A percentile compares a stretch with the other conserved stretches of the same genome.
phyloP scores from a whole-genome alignment of 2,329 filamentous ascomycete species.

The Mycosphaerelloides madeirae region DNA sequence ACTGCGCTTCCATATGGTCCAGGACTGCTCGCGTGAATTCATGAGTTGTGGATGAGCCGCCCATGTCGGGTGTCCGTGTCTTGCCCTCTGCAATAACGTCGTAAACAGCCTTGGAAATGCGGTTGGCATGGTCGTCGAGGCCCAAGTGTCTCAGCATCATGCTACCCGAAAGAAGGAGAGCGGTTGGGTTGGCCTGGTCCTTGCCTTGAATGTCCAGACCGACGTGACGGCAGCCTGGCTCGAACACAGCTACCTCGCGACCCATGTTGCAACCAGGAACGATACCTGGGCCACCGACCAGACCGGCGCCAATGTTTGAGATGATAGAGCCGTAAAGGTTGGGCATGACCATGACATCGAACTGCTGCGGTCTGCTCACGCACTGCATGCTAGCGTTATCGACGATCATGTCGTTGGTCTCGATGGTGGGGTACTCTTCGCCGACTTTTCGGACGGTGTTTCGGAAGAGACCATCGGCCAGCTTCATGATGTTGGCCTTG shows the following conservation, averaged over 20 bases:
- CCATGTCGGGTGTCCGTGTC: conserved; percentile 91
- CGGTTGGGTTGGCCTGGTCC: conserved; percentile 97
- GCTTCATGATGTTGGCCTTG: conserved; percentile 99
- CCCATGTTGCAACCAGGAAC: conserved; percentile 99
- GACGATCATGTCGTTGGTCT: conserved; percentile 99
- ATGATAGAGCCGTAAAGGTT: conserved; percentile 98
- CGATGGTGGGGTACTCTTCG: conserved; percentile 90
- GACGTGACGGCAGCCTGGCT: conserved; percentile 98
- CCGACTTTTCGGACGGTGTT: conserved; percentile 91
- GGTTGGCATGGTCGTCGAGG: conserved; percentile 96
- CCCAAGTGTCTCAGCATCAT: conserved; percentile 98
- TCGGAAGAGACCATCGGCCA: conserved; percentile 97
- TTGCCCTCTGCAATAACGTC: conserved; percentile 84
- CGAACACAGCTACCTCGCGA: conserved; percentile 94
- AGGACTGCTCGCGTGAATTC: conserved; percentile 94
- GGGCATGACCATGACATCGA: conserved; percentile 99
- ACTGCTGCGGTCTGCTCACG: conserved; percentile 92
- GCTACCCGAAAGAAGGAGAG: conserved; percentile 86
- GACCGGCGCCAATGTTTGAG: conserved; percentile 96
- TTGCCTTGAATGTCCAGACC: conserved; percentile 99
- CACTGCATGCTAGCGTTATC: conserved; percentile 99
- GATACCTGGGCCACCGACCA: conserved; percentile 93
- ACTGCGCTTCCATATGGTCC: conserved; percentile 74
- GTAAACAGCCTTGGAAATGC: conserved; percentile 85
- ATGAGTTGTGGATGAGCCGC: conserved; percentile 80